Base-by-base conservation (phyloP, 176 grass and related monocot genomes). In the Saccharum spontaneum region DNA sequence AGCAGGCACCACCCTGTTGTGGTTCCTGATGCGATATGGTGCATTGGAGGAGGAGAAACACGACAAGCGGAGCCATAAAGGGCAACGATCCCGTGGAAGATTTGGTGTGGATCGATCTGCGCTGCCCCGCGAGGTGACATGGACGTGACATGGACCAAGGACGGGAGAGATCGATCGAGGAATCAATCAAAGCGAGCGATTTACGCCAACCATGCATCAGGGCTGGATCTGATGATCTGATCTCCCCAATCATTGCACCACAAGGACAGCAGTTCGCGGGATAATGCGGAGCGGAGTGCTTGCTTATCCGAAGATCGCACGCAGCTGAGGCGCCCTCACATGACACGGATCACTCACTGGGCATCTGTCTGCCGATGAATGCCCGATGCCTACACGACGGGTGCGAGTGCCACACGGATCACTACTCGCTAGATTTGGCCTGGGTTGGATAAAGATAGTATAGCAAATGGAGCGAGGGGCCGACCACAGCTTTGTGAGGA, bases 171-270 rank as follows among this genome's bases (percentile, higher is more conserved):
- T 26, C n/a, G 59, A 85, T 23, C 64, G 44, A 37, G 37, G 55
- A 50, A 78, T 77, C 68, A 50, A 78, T 77, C 68, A 83, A 75
- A 68, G 67, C 16, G 67, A 3, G 45, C 43, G 11, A 11, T 67
- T 50, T 71, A 49, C 36, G 79, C 67, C 69, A 26, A 41, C n/a
- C 40, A 22, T 4, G 17, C n/a, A 41, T 37, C 54, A 60, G 54
- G 11, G 44, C 7, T 83, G 44, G 79, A 90, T 84, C 70, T 50
- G 67, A 87, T 84, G 10, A 62, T 62, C 60, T 63, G 23, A 28
- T 22, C 63, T 70, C 69, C 81, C 81, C 70, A 70, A 76, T 80
- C 85, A 87, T 90, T 75, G 54, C 55, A 50, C 59, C 45, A 17
- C 30, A 39, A 39, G 2, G 71, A 65, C 44, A 80, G n/a, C 62